Evolutionary conservation across 2,329 filamentous ascomycete species (phyloP), one percentile per base, ranked within the genome.

Genomic region (Penicillium sp.): DNA sequence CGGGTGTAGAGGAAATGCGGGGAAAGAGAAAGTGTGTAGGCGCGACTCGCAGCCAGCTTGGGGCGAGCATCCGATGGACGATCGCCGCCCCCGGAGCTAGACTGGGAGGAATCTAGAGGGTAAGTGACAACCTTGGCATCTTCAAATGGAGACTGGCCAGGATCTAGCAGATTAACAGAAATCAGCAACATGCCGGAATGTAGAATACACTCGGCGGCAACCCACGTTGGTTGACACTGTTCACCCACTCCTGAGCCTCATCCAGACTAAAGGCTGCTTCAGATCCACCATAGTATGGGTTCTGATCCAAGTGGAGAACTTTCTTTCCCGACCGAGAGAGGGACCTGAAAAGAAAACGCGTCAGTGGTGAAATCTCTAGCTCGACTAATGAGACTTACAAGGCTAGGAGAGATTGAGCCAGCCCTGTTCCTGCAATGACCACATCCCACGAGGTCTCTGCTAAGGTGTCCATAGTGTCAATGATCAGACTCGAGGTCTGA

Each of bases 271-370:
- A 84, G 2, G 91, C 91, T 61, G 93, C 92, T 71, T 96, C 91
- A 39, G 87, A 74, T 52, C 90, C 90, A 68, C 93, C 93, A 77
- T 98, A 98, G 75, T 91, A 96, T 60, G 87, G 82, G 77, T 96
- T 93, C 62, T 85, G 84, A 72, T 98, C 93, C 72, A 97, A 80
- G 73, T 98, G 93, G 58, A 98, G 84, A 64, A 97, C 85, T 68
- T 91, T 95, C 81, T 96, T 96, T 72, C 87, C 88, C 61, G 92
- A 96, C 70, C 93, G 89, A 65, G 93, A 98, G 68, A 98, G 84
- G 69, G 93, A 90, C 83, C 93, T 98, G 64, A 62, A 69, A 29
- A 72, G 74, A 69, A 72, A 76, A 61, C 59, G 77, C 75, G 87
- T 91, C 85, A 79, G 78, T 39, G 55, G 31, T 52, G 22, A 49